Evolutionary conservation across 352 stramenopile genomes (phyloP), one percentile per base, ranked within the genome.

Genomic region (Globisporangium yorkense): DNA sequence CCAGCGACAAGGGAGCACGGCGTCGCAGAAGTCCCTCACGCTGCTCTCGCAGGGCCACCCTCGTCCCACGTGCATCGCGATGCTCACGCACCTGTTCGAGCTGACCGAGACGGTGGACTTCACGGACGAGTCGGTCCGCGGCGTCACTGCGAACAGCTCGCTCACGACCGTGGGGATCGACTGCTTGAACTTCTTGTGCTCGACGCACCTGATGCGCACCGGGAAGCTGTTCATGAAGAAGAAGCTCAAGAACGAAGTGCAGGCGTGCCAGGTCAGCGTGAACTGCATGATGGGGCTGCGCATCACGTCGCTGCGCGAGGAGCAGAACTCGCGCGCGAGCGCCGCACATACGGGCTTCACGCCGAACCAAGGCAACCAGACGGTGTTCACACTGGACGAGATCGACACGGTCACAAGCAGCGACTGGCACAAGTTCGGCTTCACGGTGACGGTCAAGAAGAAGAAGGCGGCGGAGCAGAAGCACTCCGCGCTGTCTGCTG

Each of bases 211-310:
- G 21, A 77, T 94, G 72, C 72, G 75, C n/a, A 77, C 74, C 24
- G 80, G 80, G 1, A 74, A 71, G 29, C 51, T 94, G 44, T 49
- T 87, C 33, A 62, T 87, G 31, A 80, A 80, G 60, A 88, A 88
- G 59, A 94, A 89, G 68, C 69, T 92, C 27, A 85, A 85, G 53
- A 91, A 94, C 51, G 79, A 92, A 37, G 31, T 92, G 10, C 81
- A 92, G 63, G 55, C 58, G 31, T 91, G 77, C 27, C 62, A 87
- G 33, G 67, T 92, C 43, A 87, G 76, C 59, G 63, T 91, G 40
- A 94, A 94, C 59, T 94, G 85, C 59, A 94, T 94, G 85, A 88
- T 94, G 80, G 85, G 85, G 12, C 66, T 94, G 9, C 80, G 76
- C 12, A 80, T 93, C 57, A 89, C 82, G 43, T 75, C 70, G 45